phyloP scores from a whole-genome alignment of 495 filamentous ascomycete species.

The Penicillium subrubescens region DNA sequence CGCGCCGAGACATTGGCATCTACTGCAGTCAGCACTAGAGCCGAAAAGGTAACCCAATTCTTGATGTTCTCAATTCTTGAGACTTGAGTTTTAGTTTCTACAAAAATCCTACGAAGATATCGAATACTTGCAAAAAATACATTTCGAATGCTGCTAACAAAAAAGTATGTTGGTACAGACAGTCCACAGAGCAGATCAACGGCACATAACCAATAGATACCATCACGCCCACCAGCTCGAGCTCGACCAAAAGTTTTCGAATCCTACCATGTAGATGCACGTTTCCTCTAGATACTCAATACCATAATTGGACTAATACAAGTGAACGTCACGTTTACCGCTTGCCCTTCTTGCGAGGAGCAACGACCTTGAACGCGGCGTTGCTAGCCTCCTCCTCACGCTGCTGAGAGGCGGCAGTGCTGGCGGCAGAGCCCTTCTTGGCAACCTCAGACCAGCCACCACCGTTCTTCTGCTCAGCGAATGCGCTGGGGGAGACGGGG shows the following conservation, averaged over 20 bases:
- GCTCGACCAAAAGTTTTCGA: not conserved
- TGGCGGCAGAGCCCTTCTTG: conserved; percentile 68
- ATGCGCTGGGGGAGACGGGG: conserved; percentile 46
- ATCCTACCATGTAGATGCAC: not conserved
- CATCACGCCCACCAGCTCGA: not conserved
- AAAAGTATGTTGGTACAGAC: conserved; percentile 12
- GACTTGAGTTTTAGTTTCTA: not conserved
- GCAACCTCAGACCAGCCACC: conserved; percentile 97
- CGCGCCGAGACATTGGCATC: not conserved
- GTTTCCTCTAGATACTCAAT: not conserved
- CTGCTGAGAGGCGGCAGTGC: conserved; percentile 40
- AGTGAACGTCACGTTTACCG: conserved; percentile 43
- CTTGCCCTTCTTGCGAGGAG: conserved; percentile 91
- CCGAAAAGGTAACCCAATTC: not conserved
- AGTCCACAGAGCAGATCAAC: not conserved
- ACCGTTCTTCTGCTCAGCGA: conserved; percentile 46
- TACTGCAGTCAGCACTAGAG: not conserved
- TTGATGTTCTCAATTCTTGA: not conserved
- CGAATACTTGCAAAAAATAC: conserved; percentile 6
- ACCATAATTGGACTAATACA: conserved; percentile 9
- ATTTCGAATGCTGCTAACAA: conserved; percentile 10
- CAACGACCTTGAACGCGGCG: conserved; percentile 83
- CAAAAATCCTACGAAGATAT: not conserved
- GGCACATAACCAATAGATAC: not conserved
- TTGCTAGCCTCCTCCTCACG: conserved; percentile 55